phyloP scores from a whole-genome alignment of 139 green algal genomes.

The Chlorella sorokiniana region DNA sequence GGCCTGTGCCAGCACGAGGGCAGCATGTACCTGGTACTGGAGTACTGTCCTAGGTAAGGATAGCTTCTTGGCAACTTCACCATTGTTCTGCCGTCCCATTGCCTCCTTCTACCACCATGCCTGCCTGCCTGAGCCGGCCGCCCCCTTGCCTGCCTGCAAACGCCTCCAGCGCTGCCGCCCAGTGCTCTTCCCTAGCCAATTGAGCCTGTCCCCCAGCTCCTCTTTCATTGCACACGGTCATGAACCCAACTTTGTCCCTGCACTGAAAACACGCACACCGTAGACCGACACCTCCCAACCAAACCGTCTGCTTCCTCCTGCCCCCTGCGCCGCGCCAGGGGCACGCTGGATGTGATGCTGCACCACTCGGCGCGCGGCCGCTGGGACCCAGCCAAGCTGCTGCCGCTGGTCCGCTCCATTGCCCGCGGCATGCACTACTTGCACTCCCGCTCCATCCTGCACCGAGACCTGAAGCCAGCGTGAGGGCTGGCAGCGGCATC shows the following conservation, averaged over 20 bases:
- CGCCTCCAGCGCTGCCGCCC: too few relatives aligned
- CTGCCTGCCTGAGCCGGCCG: too few relatives aligned
- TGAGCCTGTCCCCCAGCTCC: too few relatives aligned
- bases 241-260: too few relatives aligned
- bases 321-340: conserved; percentile 1
- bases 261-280: too few relatives aligned
- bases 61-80: too few relatives aligned
- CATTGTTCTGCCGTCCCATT: too few relatives aligned
- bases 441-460: conserved; percentile 57
- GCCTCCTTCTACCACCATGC: too few relatives aligned
- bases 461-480: conserved; percentile 66
- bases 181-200: too few relatives aligned
- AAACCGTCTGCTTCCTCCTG: not conserved
- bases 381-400: conserved; percentile 46
- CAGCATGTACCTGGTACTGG: conserved; percentile 50
- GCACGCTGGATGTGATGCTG: conserved; percentile 47
- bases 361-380: conserved; percentile 33
- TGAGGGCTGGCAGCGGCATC: conserved; percentile 2
- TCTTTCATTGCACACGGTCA: too few relatives aligned
- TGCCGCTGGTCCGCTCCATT: conserved; percentile 46
- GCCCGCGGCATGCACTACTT: conserved; percentile 41
- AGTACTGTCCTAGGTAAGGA: conserved; percentile 57
- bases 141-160: too few relatives aligned
- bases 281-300: too few relatives aligned
- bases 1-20: conserved; percentile 47